Conservation (phyloP, 2,329 filamentous ascomycete genomes). For the Chaetomiaceae sp. region DNA sequence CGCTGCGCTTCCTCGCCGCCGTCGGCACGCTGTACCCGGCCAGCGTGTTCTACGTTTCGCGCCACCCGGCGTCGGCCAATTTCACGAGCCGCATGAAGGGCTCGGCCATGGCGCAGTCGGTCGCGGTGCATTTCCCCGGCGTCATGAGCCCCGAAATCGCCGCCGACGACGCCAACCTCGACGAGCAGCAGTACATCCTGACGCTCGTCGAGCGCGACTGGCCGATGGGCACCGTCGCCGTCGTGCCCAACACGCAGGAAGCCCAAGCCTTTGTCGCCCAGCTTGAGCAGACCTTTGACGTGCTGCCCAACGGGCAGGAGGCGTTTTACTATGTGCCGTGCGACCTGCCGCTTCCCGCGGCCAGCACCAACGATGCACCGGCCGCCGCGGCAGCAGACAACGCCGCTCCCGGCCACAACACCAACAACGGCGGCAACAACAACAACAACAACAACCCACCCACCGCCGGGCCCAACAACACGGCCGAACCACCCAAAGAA, state of each 20-base stretch:
- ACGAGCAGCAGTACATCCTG: too few species aligned
- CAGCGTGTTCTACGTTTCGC: conserved; percentile 2
- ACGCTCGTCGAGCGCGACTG: conserved; percentile 4
- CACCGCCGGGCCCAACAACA: background rate
- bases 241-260: background rate
- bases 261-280: background rate
- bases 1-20: background rate
- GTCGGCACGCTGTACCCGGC: conserved; percentile 12
- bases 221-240: conserved; percentile 9
- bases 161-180: too few species aligned
- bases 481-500: too few species aligned
- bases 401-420: too few species aligned
- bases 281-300: background rate
- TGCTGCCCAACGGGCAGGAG: conserved; percentile 3
- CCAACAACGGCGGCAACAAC: background rate
- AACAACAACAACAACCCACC: background rate
- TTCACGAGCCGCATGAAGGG: background rate
- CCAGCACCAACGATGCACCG: background rate
- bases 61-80: background rate
- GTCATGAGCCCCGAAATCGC: too few species aligned
- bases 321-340: background rate
- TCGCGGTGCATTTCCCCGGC: background rate
- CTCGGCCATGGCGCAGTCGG: background rate
- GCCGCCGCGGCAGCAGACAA: too few species aligned
- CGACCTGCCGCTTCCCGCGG: background rate